Conservation (phyloP, 2,329 filamentous ascomycete species). For the Knoxdaviesia capensis region DNA sequence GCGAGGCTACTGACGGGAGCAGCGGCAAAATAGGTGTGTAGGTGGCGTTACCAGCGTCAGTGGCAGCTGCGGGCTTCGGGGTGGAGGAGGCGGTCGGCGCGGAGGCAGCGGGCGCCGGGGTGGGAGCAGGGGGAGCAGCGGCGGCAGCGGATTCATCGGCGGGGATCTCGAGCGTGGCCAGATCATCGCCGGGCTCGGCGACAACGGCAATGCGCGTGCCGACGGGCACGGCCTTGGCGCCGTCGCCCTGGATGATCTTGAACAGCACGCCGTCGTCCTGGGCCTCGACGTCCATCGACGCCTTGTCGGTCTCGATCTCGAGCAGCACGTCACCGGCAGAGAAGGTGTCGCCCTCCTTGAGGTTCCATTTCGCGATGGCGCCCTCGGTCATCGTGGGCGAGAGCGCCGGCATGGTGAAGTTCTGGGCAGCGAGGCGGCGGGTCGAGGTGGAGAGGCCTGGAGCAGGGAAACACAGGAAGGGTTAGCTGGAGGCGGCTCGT, state of each 20-base stretch:
- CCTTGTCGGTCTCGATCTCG: constrained; percentile 89
- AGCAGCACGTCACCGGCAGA: constrained; percentile 69
- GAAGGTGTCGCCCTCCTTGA: constrained; percentile 75
- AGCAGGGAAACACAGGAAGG: background rate
- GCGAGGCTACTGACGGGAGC: constrained; percentile 64
- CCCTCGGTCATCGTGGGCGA: constrained; percentile 91
- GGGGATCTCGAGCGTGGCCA: constrained; percentile 54
- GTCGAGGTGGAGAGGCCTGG: constrained; percentile 45
- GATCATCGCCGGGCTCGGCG: constrained; percentile 64
- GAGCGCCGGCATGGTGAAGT: constrained; percentile 79
- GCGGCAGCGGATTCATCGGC: constrained; percentile 33
- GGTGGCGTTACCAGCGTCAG: constrained; percentile 23
- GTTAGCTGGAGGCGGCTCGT: background rate
- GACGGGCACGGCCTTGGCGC: constrained; percentile 58
- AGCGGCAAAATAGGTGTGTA: constrained; percentile 51
- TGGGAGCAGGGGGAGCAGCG: constrained; percentile 6
- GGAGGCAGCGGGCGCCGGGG: constrained; percentile 1
- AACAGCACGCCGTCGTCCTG: constrained; percentile 75
- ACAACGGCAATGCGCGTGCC: constrained; percentile 66
- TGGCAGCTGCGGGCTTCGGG: constrained; percentile 13
- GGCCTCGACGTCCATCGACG: constrained; percentile 85
- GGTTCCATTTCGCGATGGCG: constrained; percentile 67
- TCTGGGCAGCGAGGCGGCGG: constrained; percentile 51
- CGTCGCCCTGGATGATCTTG: constrained; percentile 59
- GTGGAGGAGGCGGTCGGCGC: constrained; percentile 12